Percentiles rank a stretch among this genome's conserved stretches.
phyloP scores from a whole-genome alignment of 2,329 filamentous ascomycete species.

The Mollisia scopiformis region DNA sequence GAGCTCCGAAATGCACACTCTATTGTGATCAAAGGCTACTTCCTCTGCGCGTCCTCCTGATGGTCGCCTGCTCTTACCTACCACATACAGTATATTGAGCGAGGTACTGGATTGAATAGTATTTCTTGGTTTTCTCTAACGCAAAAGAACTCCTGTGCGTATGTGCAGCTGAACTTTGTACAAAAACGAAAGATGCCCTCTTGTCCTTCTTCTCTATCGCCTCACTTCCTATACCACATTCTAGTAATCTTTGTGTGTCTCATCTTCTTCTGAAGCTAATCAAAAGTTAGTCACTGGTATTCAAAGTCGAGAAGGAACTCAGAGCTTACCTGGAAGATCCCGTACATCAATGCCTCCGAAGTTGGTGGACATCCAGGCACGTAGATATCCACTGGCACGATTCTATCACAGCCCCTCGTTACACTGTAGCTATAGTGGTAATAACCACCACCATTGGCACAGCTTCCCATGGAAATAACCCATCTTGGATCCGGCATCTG shows the following conservation, averaged over 20 bases:
- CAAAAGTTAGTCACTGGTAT: not conserved
- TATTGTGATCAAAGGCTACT: too few relatives aligned
- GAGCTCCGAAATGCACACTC: too few relatives aligned
- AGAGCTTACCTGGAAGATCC: not conserved
- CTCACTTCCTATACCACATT: slow-evolving; percentile 62
- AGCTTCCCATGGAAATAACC: slow-evolving; percentile 84
- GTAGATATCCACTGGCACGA: slow-evolving; percentile 80
- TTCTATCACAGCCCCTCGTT: slow-evolving; percentile 73
- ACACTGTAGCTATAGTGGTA: slow-evolving; percentile 87
- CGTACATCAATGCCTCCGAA: slow-evolving; percentile 55
- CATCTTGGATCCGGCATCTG: slow-evolving; percentile 93
- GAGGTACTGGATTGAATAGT: not conserved
- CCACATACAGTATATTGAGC: too few relatives aligned
- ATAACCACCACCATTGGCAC: slow-evolving; percentile 83
- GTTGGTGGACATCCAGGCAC: slow-evolving; percentile 74
- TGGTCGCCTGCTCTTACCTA: too few relatives aligned
- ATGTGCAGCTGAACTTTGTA: slow-evolving; percentile 33
- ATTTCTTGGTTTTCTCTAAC: slow-evolving; percentile 11
- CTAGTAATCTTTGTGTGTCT: slow-evolving; percentile 48
- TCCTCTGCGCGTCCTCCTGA: too few relatives aligned
- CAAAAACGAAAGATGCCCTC: slow-evolving; percentile 21
- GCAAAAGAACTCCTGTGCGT: slow-evolving; percentile 32
- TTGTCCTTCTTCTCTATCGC: not conserved
- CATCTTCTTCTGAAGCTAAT: slow-evolving; percentile 26
- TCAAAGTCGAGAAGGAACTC: not conserved